Base-by-base conservation (phyloP, 2,329 filamentous ascomycete species). In the Exserohilum turcica region DNA sequence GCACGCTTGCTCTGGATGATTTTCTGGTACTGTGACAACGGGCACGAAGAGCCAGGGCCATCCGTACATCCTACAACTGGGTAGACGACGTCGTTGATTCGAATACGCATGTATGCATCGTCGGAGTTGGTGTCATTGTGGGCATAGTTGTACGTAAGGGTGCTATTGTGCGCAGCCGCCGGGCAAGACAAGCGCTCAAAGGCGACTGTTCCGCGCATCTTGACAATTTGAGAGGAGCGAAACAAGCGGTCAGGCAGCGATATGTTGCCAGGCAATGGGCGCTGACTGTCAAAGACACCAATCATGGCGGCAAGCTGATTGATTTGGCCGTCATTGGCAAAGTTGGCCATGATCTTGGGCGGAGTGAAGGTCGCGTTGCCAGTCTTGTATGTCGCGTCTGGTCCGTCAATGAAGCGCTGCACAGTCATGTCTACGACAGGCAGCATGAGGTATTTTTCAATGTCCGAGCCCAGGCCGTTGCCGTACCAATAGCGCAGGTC, bases 401-500 rank as follows among this genome's bases (percentile, higher is more conserved):
- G 82, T 0, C 84, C 84, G 18, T 79, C 68, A 7, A 75, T 68
- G n/a, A 89, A 77, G 2, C 84, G 72, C 12, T 76, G 69, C 1
- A 86, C 73, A 5, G 88, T 69, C 2, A 78, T 74, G 16, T 82
- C 78, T 2, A 89, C 74, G 52, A 84, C 83, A 0, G 86, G 85
- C 9, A 84, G 78, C 84, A 88, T 84, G 76, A 86, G 81, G 51
- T 80, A 82, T 31, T 78, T 76, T 6, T 83, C 78, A 16, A 85
- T 75, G 29, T 79, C 74, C 2, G 79, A 78, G 1, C 83, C 85
- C 0, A 84, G 82, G 0, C 86, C 86, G 1, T 80, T 77, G 9
- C 84, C 84, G 63, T 89, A 88, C 73, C 84, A 88, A 71, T 90
- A 90, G 27, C 85, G 81, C 33, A 90, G 73, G 63, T 89, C 86